Evolutionary conservation across 768 basidiomycete genomes (phyloP), one percentile per base, ranked within the genome.

Genomic region (Ramaria sp.): DNA sequence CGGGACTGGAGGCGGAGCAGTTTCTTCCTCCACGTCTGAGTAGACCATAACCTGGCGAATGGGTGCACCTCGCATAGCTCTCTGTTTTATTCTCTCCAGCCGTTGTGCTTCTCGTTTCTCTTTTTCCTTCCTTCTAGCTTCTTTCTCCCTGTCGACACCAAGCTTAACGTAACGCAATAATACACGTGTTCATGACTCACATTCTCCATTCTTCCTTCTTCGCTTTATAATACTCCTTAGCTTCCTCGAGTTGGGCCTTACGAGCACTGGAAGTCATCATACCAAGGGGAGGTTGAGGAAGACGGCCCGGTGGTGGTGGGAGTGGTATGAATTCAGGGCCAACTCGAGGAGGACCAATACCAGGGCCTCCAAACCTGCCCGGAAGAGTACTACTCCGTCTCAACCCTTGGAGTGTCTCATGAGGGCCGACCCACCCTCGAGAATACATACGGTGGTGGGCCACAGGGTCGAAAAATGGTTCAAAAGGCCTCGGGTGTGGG

Each of bases 171-270:
- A 38, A 37, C 24, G 24, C 2, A 49, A 30, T 30, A 7, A 15
- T 34, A 39, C 34, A 37, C 13, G 34, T 37, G 33, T 31, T n/a
- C 5, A 46, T 33, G 42, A 9, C 53, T 42, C 17, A 33, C 46
- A 5, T 43, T 53, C 57, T 54, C 13, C 39, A 58, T 41, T 41
- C 57, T 13, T 52, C 57, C n/a, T 58, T 58, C 39, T 43, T 39
- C 17, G 17, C 57, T 68, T 80, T 85, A 67, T 90, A 90, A 22
- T 70, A 69, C 27, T 72, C 73, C 62, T 87, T 90, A 0, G 87
- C 85, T 19, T 71, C 78, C 63, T 88, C 81, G 3, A 88, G 77
- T 31, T 63, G 59, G 15, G 67, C 63, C 61, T 61, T 70, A 33
- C 60, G 49, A 15, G 62, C 64, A 30, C 60, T 64, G 31, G 67